Conservation (phyloP, 495 filamentous ascomycete species). For the Hypoxylon trugodes region DNA sequence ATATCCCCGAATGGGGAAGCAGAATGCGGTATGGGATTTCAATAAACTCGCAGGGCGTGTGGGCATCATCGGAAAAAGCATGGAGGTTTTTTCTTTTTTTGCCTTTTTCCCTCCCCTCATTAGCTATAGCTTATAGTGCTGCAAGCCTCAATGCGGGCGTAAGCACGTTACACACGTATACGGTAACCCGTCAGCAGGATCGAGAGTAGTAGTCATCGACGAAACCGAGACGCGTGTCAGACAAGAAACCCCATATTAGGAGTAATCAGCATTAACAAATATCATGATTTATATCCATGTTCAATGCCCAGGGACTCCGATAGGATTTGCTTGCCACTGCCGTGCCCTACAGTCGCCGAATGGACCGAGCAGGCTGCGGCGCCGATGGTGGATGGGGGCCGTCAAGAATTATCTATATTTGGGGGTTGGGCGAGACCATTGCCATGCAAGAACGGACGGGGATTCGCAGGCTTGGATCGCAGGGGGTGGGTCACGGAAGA, state of each 20-base stretch:
- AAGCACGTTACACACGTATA: conserved; percentile 33
- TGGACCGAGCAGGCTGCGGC: conserved; percentile 23
- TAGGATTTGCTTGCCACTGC: conserved; percentile 12
- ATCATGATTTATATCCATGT: conserved; percentile 28
- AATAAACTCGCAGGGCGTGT: not conserved
- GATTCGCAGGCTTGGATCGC: conserved; percentile 25
- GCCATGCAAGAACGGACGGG: conserved; percentile 28
- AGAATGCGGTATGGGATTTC: conserved; percentile 9
- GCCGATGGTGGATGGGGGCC: conserved; percentile 36
- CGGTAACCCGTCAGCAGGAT: conserved; percentile 26
- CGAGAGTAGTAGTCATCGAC: conserved; percentile 14
- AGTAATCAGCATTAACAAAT: conserved; percentile 25
- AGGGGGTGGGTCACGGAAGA: conserved; percentile 25
- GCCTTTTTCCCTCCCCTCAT: no score
- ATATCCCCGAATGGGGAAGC: conserved; percentile 22
- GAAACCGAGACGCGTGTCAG: conserved; percentile 38
- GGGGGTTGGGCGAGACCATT: conserved; percentile 17
- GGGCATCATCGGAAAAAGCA: not conserved
- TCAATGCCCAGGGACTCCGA: conserved; percentile 29
- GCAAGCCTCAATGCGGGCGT: conserved; percentile 19
- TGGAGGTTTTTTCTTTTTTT: not conserved
- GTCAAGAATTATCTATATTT: conserved; percentile 33
- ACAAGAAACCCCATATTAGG: conserved; percentile 17
- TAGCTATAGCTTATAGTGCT: not conserved
- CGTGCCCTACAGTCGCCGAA: conserved; percentile 31